These are phyloP conservation scores for Yamadazyma laniorum DNA, from an alignment of 805 yeast species.

Conservation along the genomic window DNA sequence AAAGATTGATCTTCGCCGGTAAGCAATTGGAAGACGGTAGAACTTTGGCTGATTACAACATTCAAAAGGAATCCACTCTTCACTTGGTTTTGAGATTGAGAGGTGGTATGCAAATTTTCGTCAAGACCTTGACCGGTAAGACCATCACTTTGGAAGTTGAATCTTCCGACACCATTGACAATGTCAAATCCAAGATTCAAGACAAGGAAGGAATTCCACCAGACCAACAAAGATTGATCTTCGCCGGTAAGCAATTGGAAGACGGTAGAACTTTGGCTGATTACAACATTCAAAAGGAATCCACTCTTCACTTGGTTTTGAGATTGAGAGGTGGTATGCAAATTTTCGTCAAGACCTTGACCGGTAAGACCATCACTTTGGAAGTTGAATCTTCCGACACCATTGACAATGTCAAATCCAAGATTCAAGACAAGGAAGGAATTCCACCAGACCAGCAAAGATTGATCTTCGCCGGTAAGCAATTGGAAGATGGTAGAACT, in stretches of 20 bases:
- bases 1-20: conserved; percentile 96
- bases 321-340: conserved; percentile 94
- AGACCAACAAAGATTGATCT: conserved; percentile 95
- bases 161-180: conserved; percentile 96
- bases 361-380: conserved; percentile 63
- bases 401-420: conserved; percentile 93
- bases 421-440: conserved; percentile 97
- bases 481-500: conserved; percentile 94
- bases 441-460: conserved; percentile 98
- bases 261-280: conserved; percentile 95
- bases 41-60: conserved; percentile 96
- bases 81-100: conserved; percentile 92
- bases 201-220: conserved; percentile 98
- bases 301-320: conserved; percentile 91
- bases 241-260: conserved; percentile 97
- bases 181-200: conserved; percentile 94
- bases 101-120: conserved; percentile 63
- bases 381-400: conserved; percentile 98
- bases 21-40: conserved; percentile 96
- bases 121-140: conserved; percentile 60
- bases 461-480: conserved; percentile 96
- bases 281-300: conserved; percentile 98
- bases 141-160: conserved; percentile 90
- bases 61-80: conserved; percentile 94
- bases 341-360: conserved; percentile 35